Evolutionary conservation across 371 early-diverging fungal species (phyloP), one percentile per base, ranked within the genome.

Genomic region (Actinomucor elegans): DNA sequence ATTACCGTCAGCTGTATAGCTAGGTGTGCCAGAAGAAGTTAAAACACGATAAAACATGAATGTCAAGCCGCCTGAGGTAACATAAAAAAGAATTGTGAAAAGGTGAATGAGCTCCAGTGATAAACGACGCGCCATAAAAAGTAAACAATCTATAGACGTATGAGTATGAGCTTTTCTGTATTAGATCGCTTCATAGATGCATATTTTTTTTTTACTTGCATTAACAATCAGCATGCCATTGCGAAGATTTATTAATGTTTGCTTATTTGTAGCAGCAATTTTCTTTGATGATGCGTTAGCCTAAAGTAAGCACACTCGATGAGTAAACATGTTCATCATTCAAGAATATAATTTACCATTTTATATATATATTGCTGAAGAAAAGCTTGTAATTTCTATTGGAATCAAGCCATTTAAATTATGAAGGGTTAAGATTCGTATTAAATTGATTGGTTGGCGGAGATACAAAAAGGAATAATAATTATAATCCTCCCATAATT

Each of bases 231-330:
- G 45, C 52, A 84, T 80, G 11, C 83, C 84, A 35, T 73, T 81
- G 38, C 75, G 77, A 20, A 90, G 75, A 37, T 83, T 66, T 8
- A 72, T 64, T 28, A 92, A 61, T 3, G 75, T 85, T 51, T 77
- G 69, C 35, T 74, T 71, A 64, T 91, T 91, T 27, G 83, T 71
- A 50, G 80, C 75, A 5, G 85, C 84, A 37, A 86, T 85, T 59
- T 85, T 86, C 57, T 91, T 91, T 10, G 84, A 85, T 3, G 92
- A 89, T 44, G 84, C 79, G 67, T 89, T 89, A 41, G 92, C 92
- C 92, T 88, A 41, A n/a, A n/a, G n/a, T n/a, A n/a, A n/a, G n/a
- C n/a, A n/a, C n/a, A n/a, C n/a, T n/a, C n/a, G n/a, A n/a, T n/a
- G n/a, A n/a, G n/a, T n/a, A n/a, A n/a, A n/a, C n/a, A n/a, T n/a